Evolutionary conservation across 352 stramenopile species (phyloP).

Genomic region (Globisporangium radiosum): DNA sequence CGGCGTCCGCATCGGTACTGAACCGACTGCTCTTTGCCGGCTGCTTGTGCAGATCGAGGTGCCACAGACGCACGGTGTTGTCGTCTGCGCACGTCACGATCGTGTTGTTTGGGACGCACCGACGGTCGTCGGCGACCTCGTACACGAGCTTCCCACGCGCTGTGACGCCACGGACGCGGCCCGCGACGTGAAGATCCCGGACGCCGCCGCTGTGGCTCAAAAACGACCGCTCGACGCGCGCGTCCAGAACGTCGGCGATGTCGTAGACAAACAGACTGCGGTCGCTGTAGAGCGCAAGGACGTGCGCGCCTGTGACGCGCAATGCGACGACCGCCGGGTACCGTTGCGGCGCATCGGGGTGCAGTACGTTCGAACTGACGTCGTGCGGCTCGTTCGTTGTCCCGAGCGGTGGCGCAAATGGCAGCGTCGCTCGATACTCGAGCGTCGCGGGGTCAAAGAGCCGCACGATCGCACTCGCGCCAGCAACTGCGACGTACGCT

Average conservation of each 20-base stretch:
- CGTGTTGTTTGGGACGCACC: slow-evolving; percentile 44
- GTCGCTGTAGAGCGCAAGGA: slow-evolving; percentile 72
- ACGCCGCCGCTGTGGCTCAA: slow-evolving; percentile 73
- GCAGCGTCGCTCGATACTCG: slow-evolving; percentile 66
- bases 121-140: slow-evolving; percentile 9
- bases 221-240: slow-evolving; percentile 63
- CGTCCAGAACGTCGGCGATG: slow-evolving; percentile 37
- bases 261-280: slow-evolving; percentile 78
- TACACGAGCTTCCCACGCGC: slow-evolving; percentile 57
- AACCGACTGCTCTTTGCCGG: slow-evolving; percentile 23
- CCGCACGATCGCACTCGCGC: slow-evolving; percentile 54
- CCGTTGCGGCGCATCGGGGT: slow-evolving; percentile 42
- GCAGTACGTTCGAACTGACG: slow-evolving; percentile 20
- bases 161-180: slow-evolving; percentile 41
- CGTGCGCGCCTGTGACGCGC: slow-evolving; percentile 50
- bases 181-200: slow-evolving; percentile 55
- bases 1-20: slow-evolving; percentile 4
- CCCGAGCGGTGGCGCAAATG: slow-evolving; percentile 68
- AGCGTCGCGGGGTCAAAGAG: slow-evolving; percentile 70
- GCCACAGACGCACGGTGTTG: slow-evolving; percentile 84
- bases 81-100: slow-evolving; percentile 85
- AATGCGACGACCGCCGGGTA: slow-evolving; percentile 56
- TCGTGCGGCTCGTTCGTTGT: slow-evolving; percentile 21
- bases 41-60: slow-evolving; percentile 66
- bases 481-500: slow-evolving; percentile 61